These are phyloP conservation scores for Aspergillus udagawae DNA, from an alignment of 2,329 filamentous ascomycete genomes.

Conservation along the genomic window DNA sequence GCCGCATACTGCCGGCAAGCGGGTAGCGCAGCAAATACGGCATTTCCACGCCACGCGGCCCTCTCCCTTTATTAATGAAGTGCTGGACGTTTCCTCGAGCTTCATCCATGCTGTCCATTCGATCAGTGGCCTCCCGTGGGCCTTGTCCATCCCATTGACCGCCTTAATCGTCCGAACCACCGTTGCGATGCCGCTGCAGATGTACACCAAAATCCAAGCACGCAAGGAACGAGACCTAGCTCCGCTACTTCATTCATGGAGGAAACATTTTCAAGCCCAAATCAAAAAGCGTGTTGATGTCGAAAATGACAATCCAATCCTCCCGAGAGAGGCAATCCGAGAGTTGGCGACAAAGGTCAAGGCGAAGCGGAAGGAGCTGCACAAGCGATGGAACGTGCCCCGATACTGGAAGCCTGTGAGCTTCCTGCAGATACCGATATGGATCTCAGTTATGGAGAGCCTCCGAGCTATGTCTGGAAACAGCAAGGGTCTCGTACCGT, in stretches of 20 bases:
- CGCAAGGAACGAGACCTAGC: constrained; percentile 40
- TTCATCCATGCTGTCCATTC: constrained; percentile 50
- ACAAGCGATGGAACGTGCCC: constrained; percentile 31
- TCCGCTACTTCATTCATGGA: constrained; percentile 42
- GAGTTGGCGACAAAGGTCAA: constrained; percentile 21
- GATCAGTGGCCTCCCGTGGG: constrained; percentile 50
- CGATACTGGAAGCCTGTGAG: constrained; percentile 29
- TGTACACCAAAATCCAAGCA: constrained; percentile 39
- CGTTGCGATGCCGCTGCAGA: constrained; percentile 46
- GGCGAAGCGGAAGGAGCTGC: constrained; percentile 26
- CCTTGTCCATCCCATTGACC: constrained; percentile 50
- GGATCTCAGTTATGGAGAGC: constrained; percentile 45
- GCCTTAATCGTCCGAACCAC: constrained; percentile 49
- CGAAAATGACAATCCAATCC: constrained; percentile 8
- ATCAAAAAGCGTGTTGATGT: not conserved
- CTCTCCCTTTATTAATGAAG: constrained; percentile 39
- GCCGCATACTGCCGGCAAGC: constrained; percentile 2
- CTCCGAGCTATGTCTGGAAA: constrained; percentile 46
- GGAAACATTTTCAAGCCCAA: constrained; percentile 13
- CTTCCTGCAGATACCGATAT: constrained; percentile 44
- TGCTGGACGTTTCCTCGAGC: constrained; percentile 42
- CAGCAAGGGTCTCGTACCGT: constrained; percentile 37
- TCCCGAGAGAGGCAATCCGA: constrained; percentile 7
- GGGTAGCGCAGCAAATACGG: constrained; percentile 30
- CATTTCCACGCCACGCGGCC: constrained; percentile 50